Conservation (phyloP, 225 moss, liverwort and hornwort species). For the Antitrichia curtipendula region DNA sequence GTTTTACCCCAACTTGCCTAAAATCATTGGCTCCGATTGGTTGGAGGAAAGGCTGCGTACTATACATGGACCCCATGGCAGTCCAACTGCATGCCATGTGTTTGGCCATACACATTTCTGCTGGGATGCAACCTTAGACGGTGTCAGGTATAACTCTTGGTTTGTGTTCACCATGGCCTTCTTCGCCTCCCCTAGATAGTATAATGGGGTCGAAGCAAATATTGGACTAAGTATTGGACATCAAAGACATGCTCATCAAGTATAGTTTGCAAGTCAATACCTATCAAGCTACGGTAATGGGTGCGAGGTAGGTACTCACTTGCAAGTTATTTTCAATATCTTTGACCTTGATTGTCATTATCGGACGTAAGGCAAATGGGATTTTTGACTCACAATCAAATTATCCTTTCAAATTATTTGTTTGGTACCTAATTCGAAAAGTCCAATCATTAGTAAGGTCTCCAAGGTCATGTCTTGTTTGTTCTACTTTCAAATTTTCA, state of each 20-base stretch:
- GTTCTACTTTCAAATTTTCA: background rate
- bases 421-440: background rate
- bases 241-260: background rate
- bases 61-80: constrained; percentile 63
- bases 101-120: constrained; percentile 92
- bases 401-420: background rate
- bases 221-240: background rate
- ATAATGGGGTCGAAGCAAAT: background rate
- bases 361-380: background rate
- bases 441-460: background rate
- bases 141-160: constrained; percentile 49
- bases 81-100: constrained; percentile 61
- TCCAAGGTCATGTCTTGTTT: background rate
- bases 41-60: constrained; percentile 59
- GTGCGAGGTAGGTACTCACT: background rate
- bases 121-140: constrained; percentile 75
- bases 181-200: background rate
- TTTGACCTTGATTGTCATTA: background rate
- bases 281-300: too few relatives aligned
- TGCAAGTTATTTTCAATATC: background rate
- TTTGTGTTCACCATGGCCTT: background rate
- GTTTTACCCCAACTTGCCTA: constrained; percentile 83
- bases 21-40: constrained; percentile 81
- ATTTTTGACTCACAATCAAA: background rate
- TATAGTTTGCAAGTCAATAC: background rate